phyloP scores from a whole-genome alignment of 768 basidiomycete genomes.

The Albatrellus ellisii region DNA sequence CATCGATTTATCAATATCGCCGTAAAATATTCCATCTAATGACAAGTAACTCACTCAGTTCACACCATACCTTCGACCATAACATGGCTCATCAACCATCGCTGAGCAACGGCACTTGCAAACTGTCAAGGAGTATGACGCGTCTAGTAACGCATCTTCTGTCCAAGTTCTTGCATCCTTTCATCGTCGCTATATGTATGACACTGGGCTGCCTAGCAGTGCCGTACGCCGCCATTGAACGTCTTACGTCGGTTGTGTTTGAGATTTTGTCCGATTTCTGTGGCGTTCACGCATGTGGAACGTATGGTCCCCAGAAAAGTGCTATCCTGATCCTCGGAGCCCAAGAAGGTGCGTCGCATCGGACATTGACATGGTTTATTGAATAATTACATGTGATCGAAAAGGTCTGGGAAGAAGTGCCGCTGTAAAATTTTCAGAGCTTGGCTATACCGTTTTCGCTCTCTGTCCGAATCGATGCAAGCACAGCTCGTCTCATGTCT shows the following conservation, averaged over 20 bases:
- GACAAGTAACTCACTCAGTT: no score
- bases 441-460: constrained; percentile 22
- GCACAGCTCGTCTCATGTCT: not conserved
- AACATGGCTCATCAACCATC: not conserved
- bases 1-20: no score
- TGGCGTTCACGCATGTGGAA: constrained; percentile 15
- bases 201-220: constrained; percentile 7
- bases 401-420: constrained; percentile 20
- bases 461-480: constrained; percentile 15
- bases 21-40: no score
- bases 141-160: not conserved
- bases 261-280: constrained; percentile 8
- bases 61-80: no score
- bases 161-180: constrained; percentile 1
- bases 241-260: constrained; percentile 5
- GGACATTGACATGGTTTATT: not conserved
- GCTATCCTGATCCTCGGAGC: constrained; percentile 20
- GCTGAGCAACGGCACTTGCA: not conserved
- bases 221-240: constrained; percentile 10
- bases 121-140: not conserved
- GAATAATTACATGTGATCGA: constrained; percentile 4
- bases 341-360: constrained; percentile 16
- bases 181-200: constrained; percentile 8
- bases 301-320: constrained; percentile 16
- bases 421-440: constrained; percentile 21